Conservation (phyloP, 1,284 basidiomycete genomes). For the Cystobasidium sp. region DNA sequence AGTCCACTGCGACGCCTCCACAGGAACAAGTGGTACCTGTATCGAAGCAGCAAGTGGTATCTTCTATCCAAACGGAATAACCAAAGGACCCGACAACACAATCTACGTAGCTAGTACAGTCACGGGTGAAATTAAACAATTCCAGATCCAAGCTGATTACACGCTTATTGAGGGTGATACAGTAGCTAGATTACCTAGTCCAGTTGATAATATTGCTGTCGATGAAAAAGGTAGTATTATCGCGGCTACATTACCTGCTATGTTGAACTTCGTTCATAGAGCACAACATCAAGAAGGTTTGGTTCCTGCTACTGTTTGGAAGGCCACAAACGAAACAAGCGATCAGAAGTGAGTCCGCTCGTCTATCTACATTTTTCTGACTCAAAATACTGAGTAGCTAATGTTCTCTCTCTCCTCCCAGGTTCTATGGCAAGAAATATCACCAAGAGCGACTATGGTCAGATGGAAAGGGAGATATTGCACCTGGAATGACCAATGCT, state of each 20-base stretch:
- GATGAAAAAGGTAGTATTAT: slow-evolving; percentile 45
- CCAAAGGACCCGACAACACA: slow-evolving; percentile 43
- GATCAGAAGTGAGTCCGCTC: slow-evolving; percentile 34
- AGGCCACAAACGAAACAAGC: slow-evolving; percentile 45
- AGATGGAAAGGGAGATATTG: slow-evolving; percentile 46
- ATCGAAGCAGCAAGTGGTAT: slow-evolving; percentile 46
- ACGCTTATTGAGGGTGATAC: slow-evolving; percentile 43
- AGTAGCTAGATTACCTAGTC: slow-evolving; percentile 42
- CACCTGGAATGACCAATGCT: slow-evolving; percentile 44
- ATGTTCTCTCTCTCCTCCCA: neutral
- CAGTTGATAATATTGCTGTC: slow-evolving; percentile 50
- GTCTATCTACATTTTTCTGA: neutral
- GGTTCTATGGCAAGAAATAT: slow-evolving; percentile 44
- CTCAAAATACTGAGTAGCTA: neutral
- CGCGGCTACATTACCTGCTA: slow-evolving; percentile 43
- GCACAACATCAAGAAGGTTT: slow-evolving; percentile 38
- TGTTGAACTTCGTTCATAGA: slow-evolving; percentile 34
- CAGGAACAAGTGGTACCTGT: slow-evolving; percentile 21
- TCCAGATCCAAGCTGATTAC: slow-evolving; percentile 46
- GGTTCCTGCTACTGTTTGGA: slow-evolving; percentile 42
- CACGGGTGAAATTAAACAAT: slow-evolving; percentile 44
- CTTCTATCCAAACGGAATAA: slow-evolving; percentile 48
- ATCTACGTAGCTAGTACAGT: slow-evolving; percentile 46
- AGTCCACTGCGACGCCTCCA: slow-evolving; percentile 46
- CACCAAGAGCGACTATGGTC: slow-evolving; percentile 44